phyloP scores from a whole-genome alignment of 495 filamentous ascomycete genomes.

The Penicillium antarcticum region DNA sequence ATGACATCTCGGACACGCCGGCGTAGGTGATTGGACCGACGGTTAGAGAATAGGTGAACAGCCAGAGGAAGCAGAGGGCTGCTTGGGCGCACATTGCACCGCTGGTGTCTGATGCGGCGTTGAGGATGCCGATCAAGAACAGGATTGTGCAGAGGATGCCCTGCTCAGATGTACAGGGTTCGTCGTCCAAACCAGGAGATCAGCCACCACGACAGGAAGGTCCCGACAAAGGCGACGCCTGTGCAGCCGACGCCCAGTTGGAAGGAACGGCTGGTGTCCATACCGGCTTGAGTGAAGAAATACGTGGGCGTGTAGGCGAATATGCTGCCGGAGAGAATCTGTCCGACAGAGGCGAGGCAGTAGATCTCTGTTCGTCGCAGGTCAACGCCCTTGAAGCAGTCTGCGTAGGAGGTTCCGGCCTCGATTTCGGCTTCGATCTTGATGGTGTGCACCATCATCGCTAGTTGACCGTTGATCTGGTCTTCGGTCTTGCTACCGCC shows the following conservation, averaged over 20 bases:
- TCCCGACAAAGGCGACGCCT: conserved; percentile 59
- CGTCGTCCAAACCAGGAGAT: conserved; percentile 55
- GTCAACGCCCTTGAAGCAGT: conserved; percentile 71
- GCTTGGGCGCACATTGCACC: conserved; percentile 35
- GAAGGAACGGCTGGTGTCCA: conserved; percentile 52
- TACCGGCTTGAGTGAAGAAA: conserved; percentile 69
- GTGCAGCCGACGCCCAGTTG: conserved; percentile 45
- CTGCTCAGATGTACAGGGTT: conserved; percentile 63
- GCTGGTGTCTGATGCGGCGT: conserved; percentile 45
- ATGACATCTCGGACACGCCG: conserved; percentile 67
- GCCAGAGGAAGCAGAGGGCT: conserved; percentile 62
- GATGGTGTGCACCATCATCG: conserved; percentile 61
- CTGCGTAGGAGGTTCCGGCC: conserved; percentile 55
- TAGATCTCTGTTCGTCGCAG: conserved; percentile 69
- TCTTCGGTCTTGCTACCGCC: conserved; percentile 47
- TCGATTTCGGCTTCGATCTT: conserved; percentile 57
- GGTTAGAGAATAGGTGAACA: conserved; percentile 63
- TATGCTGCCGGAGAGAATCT: conserved; percentile 66
- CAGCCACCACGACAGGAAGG: conserved; percentile 51
- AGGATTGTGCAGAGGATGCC: conserved; percentile 54
- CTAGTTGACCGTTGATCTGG: conserved; percentile 41
- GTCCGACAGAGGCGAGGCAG: conserved; percentile 67
- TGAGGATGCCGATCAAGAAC: conserved; percentile 63
- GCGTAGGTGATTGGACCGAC: conserved; percentile 72
- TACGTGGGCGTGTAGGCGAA: conserved; percentile 71